These are phyloP conservation scores for Penicillium sp. DNA, from an alignment of 2,329 filamentous ascomycete species.

Conservation along the genomic window DNA sequence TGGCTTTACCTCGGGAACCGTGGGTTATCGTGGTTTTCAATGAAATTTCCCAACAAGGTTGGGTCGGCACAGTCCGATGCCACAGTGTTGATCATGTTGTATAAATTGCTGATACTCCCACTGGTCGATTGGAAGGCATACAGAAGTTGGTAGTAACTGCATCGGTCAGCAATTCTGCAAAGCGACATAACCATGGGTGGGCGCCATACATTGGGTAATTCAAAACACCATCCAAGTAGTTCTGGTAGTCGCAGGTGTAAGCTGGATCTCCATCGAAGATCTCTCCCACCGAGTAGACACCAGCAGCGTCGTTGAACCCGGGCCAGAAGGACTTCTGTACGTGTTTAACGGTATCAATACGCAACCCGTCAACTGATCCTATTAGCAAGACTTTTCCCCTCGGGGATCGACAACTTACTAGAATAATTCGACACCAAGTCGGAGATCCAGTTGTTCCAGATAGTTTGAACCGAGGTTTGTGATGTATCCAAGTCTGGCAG, in stretches of 20 bases:
- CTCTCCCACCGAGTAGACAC: conserved; percentile 54
- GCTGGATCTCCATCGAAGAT: conserved; percentile 44
- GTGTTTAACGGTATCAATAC: conserved; percentile 56
- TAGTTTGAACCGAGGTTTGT: conserved; percentile 48
- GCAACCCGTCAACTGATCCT: conserved; percentile 50
- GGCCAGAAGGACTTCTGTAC: conserved; percentile 51
- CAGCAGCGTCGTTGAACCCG: conserved; percentile 42
- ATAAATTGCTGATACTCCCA: conserved; percentile 39
- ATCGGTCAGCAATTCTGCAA: conserved; percentile 39
- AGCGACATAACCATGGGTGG: neutral
- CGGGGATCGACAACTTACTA: conserved; percentile 48
- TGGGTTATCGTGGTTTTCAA: conserved; percentile 64
- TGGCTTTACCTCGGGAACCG: conserved; percentile 49
- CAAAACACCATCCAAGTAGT: conserved; percentile 48
- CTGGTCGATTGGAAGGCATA: conserved; percentile 36
- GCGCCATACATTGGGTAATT: conserved; percentile 48
- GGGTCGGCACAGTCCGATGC: conserved; percentile 45
- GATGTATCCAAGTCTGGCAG: conserved; percentile 66
- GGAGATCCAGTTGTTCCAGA: conserved; percentile 61
- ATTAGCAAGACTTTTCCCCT: neutral
- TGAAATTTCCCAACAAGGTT: conserved; percentile 55
- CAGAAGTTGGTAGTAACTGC: conserved; percentile 44
- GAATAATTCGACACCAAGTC: conserved; percentile 61
- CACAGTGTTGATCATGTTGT: conserved; percentile 37
- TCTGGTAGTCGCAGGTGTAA: conserved; percentile 49